A percentile compares a stretch with the other conserved stretches of the same genome.
phyloP scores from a whole-genome alignment of 1,139 yeast species.

The Yamadazyma buinensis region DNA sequence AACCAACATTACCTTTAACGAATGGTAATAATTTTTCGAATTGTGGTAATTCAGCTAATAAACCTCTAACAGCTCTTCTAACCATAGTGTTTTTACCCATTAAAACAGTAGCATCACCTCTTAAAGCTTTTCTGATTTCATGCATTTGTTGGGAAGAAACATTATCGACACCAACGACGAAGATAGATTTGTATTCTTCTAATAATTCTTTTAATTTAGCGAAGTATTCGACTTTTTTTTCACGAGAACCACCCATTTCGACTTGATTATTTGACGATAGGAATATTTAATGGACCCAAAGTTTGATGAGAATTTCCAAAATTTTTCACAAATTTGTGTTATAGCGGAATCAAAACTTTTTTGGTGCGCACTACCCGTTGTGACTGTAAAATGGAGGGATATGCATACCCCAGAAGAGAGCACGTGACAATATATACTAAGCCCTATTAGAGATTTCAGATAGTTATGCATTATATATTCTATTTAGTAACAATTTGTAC shows the following conservation, averaged over 20 bases:
- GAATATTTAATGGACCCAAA: conserved; percentile 81
- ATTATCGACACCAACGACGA: conserved; percentile 99
- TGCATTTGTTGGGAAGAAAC: conserved; percentile 99
- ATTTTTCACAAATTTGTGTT: conserved; percentile 6
- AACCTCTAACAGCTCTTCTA: conserved; percentile 99
- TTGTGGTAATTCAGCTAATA: conserved; percentile 91
- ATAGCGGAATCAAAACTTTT: neutral
- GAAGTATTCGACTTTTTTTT: conserved; percentile 94
- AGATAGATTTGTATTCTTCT: conserved; percentile 96
- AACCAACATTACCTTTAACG: conserved; percentile 98
- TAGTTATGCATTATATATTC: neutral
- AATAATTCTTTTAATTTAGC: conserved; percentile 90
- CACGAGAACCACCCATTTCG: conserved; percentile 99
- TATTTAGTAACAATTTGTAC: conserved; percentile 84
- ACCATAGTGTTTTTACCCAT: conserved; percentile 99
- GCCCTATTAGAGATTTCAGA: neutral
- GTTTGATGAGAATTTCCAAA: conserved; percentile 10
- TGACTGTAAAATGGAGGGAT: no score
- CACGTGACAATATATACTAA: conserved; percentile 4
- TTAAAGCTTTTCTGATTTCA: conserved; percentile 95
- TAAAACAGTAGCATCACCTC: conserved; percentile 91
- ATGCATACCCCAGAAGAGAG: no score
- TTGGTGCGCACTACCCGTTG: neutral
- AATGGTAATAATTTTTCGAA: conserved; percentile 91
- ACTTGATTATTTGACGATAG: conserved; percentile 75